phyloP scores from a whole-genome alignment of 2,329 filamentous ascomycete species.

The Rhynchosporium graminicola region DNA sequence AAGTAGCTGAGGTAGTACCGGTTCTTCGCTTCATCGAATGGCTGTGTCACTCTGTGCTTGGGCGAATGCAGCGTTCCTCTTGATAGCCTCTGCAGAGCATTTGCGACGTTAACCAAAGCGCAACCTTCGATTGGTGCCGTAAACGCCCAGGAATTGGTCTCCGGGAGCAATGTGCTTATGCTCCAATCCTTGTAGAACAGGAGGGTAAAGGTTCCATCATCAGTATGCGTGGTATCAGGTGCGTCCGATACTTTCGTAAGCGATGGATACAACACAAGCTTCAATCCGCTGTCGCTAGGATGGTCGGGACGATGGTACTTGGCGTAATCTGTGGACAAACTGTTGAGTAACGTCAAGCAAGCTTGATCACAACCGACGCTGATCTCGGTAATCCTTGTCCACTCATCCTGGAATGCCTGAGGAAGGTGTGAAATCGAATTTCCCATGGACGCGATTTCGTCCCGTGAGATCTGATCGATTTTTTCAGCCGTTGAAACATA shows the following conservation, averaged over 20 bases:
- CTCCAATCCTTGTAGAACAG: slow-evolving; percentile 34
- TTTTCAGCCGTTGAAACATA: slow-evolving; percentile 13
- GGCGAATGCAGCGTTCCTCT: slow-evolving; percentile 33
- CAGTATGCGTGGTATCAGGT: slow-evolving; percentile 32
- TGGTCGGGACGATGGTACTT: slow-evolving; percentile 27
- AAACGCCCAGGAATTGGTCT: slow-evolving; percentile 23
- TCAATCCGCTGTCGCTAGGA: slow-evolving; percentile 33
- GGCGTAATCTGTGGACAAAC: slow-evolving; percentile 25
- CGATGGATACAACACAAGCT: slow-evolving; percentile 31
- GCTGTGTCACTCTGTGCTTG: slow-evolving; percentile 36
- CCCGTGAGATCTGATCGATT: slow-evolving; percentile 25
- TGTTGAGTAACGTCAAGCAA: slow-evolving; percentile 25
- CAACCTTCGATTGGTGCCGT: slow-evolving; percentile 25
- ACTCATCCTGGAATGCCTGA: slow-evolving; percentile 21
- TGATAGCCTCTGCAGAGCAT: slow-evolving; percentile 34
- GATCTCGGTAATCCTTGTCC: slow-evolving; percentile 25
- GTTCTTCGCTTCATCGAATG: slow-evolving; percentile 31
- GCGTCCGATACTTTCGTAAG: slow-evolving; percentile 21
- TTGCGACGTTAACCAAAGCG: slow-evolving; percentile 36
- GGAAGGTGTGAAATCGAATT: slow-evolving; percentile 18
- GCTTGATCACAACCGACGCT: slow-evolving; percentile 26
- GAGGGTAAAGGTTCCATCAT: slow-evolving; percentile 34
- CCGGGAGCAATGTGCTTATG: slow-evolving; percentile 19
- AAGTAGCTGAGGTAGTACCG: slow-evolving; percentile 37
- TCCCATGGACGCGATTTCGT: slow-evolving; percentile 20